Evolutionary conservation across 148 eudicot species (phyloP).

Genomic region (Spergularia marina): DNA sequence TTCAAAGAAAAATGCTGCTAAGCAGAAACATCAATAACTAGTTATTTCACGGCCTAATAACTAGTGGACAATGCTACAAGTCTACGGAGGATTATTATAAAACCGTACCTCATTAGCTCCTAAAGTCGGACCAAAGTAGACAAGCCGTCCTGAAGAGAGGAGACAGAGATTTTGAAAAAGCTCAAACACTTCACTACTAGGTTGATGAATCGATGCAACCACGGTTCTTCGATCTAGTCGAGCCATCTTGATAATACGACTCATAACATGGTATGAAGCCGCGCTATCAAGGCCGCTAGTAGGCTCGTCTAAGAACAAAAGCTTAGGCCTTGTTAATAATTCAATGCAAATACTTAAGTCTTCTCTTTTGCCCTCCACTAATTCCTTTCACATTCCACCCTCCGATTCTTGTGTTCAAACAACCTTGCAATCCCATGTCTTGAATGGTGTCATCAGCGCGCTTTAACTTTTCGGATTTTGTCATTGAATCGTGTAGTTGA

Average conservation of each 20-base stretch:
- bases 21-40: background rate
- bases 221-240: constrained; percentile 38
- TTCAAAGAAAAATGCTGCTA: constrained; percentile 44
- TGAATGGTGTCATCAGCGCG: constrained; percentile 48
- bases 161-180: constrained; percentile 60
- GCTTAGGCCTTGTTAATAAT: constrained; percentile 50
- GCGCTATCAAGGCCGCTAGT: constrained; percentile 83
- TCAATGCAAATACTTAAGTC: constrained; percentile 72
- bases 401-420: constrained; percentile 55
- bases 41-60: background rate
- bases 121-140: constrained; percentile 48
- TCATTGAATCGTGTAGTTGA: constrained; percentile 53
- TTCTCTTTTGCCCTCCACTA: constrained; percentile 75
- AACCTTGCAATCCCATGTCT: constrained; percentile 71
- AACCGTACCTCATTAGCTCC: constrained; percentile 39
- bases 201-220: constrained; percentile 66
- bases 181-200: constrained; percentile 55
- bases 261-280: constrained; percentile 67
- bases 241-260: constrained; percentile 33
- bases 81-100: no score
- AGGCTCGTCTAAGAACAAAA: constrained; percentile 74
- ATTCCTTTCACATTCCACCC: constrained; percentile 59
- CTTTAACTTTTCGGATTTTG: constrained; percentile 40
- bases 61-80: no score
- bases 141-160: constrained; percentile 41